These are phyloP conservation scores for Fusarium sp. DNA, from an alignment of 2,329 filamentous ascomycete genomes.

Conservation along the genomic window DNA sequence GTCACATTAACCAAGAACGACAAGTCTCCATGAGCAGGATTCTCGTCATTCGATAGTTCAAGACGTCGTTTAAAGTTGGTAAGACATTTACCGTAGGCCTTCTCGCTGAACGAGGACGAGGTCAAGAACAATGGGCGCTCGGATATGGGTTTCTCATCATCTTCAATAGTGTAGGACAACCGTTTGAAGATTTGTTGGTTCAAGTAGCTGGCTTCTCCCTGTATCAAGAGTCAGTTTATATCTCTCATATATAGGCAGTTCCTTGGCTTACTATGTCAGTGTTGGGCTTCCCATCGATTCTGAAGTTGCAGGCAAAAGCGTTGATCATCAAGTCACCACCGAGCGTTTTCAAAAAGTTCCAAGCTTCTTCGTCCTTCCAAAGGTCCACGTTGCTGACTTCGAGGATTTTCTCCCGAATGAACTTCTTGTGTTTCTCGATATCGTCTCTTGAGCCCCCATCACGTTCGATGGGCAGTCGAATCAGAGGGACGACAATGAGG, in stretches of 20 bases:
- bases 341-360: neutral
- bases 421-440: conserved; percentile 1
- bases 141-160: neutral
- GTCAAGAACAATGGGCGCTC: neutral
- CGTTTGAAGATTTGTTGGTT: neutral
- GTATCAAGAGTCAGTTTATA: rapidly evolving
- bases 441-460: neutral
- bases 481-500: neutral
- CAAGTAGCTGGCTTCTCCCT: conserved; percentile 2
- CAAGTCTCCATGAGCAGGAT: neutral
- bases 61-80: neutral
- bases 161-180: neutral
- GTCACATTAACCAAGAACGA: neutral
- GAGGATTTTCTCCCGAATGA: neutral
- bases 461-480: neutral
- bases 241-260: rapidly evolving
- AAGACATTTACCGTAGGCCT: neutral
- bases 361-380: neutral
- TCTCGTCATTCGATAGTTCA: neutral
- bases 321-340: conserved; percentile 5
- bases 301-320: neutral
- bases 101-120: neutral
- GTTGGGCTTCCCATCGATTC: neutral
- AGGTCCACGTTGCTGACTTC: neutral
- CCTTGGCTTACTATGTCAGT: neutral